Conservation (phyloP, 139 green algal genomes). For the Ostreobium quekettii region DNA sequence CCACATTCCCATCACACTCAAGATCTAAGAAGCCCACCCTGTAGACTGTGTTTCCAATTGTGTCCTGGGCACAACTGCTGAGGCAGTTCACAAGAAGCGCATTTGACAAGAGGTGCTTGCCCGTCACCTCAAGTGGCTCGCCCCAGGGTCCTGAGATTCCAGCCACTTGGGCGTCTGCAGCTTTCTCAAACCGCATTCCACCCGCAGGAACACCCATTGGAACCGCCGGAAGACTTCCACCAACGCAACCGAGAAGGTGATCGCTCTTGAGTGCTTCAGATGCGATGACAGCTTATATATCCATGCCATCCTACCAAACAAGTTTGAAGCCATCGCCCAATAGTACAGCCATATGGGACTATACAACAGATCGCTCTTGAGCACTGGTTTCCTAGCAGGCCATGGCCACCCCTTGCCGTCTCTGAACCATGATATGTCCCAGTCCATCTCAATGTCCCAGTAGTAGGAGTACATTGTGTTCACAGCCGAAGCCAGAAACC, state of each 20-base stretch:
- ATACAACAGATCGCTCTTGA: constrained; percentile 7
- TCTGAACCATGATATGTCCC: constrained; percentile 75
- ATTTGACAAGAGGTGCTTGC: too few species aligned
- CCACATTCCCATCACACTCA: too few species aligned
- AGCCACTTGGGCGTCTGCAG: too few species aligned
- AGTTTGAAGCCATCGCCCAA: constrained; percentile 64
- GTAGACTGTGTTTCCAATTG: too few species aligned
- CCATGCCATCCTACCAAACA: constrained; percentile 73
- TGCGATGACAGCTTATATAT: constrained; percentile 79
- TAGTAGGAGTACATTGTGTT: constrained; percentile 90
- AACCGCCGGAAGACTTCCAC: constrained; percentile 54
- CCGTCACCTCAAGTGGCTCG: too few species aligned
- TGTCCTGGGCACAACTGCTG: too few species aligned
- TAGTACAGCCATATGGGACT: constrained; percentile 33
- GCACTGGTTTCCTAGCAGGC: neutral
- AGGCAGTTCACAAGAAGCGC: too few species aligned
- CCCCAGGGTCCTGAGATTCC: too few species aligned
- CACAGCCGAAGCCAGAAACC: constrained; percentile 60
- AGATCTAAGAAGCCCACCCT: too few species aligned
- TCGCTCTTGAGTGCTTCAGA: constrained; percentile 42
- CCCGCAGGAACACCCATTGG: constrained; percentile 83
- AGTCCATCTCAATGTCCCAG: constrained; percentile 94
- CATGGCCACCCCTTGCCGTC: constrained; percentile 1
- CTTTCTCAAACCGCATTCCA: constrained; percentile 83
- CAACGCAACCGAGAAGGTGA: neutral